Conservation (phyloP, 1,284 basidiomycete genomes). For the Malassezia caprae region DNA sequence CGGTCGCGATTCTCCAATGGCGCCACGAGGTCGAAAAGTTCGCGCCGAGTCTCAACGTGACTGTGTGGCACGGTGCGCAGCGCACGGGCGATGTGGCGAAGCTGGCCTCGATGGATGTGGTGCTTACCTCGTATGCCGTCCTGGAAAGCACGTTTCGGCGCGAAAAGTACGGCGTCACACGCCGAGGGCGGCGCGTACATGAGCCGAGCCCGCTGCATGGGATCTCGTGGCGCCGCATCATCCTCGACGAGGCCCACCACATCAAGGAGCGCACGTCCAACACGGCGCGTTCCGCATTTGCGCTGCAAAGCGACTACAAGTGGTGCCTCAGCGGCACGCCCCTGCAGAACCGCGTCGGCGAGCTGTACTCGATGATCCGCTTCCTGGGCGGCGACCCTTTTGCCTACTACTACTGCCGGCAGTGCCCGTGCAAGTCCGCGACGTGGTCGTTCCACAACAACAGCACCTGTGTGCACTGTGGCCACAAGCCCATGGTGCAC, state of each 20-base stretch:
- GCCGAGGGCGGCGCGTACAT: conserved; percentile 72
- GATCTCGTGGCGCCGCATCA: conserved; percentile 88
- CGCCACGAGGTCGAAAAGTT: conserved; percentile 72
- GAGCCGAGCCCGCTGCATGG: conserved; percentile 77
- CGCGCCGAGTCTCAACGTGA: conserved; percentile 54
- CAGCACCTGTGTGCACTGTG: conserved; percentile 75
- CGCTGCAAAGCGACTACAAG: conserved; percentile 66
- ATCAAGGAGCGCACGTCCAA: conserved; percentile 78
- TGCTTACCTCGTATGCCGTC: conserved; percentile 56
- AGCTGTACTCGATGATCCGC: conserved; percentile 81
- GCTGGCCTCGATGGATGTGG: conserved; percentile 77
- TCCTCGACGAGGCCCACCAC: conserved; percentile 96
- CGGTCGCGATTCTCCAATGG: conserved; percentile 98
- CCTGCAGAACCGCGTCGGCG: conserved; percentile 68
- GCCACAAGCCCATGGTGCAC: conserved; percentile 88
- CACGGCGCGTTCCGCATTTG: conserved; percentile 90
- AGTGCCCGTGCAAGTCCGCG: conserved; percentile 73
- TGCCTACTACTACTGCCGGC: conserved; percentile 56
- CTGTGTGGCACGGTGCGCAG: conserved; percentile 78
- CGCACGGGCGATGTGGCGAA: conserved; percentile 57
- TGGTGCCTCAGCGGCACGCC: conserved; percentile 99
- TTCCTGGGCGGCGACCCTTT: conserved; percentile 37
- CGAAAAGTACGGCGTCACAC: conserved; percentile 81
- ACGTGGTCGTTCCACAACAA: conserved; percentile 83
- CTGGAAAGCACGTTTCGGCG: conserved; percentile 86